Evolutionary conservation across 2,329 filamentous ascomycete genomes (phyloP).

Genomic region (Hirsutella rhossiliensis): DNA sequence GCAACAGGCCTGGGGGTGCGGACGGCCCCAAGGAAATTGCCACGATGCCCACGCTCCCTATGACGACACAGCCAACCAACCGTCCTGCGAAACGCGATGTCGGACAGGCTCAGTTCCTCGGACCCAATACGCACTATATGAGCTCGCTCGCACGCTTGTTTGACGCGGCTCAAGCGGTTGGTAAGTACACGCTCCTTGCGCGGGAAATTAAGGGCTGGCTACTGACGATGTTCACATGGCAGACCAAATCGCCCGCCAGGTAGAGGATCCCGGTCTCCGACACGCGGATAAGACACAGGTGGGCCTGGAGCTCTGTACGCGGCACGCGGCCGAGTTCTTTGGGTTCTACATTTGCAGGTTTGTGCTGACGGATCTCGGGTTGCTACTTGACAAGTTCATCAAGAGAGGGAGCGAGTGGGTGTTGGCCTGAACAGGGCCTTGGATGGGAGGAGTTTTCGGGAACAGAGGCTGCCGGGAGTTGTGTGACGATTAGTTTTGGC

Average conservation of each 20-base stretch:
- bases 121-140: constrained; percentile 88
- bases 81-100: constrained; percentile 63
- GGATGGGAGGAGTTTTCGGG: background rate
- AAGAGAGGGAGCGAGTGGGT: constrained; percentile 97
- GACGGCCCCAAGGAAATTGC: constrained; percentile 24
- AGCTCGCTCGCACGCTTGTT: constrained; percentile 78
- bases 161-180: constrained; percentile 83
- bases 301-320: constrained; percentile 81
- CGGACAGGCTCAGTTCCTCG: constrained; percentile 56
- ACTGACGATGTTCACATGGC: background rate
- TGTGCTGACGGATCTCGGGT: constrained; percentile 69
- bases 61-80: constrained; percentile 54
- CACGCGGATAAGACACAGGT: constrained; percentile 92
- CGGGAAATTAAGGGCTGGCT: background rate
- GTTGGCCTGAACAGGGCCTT: constrained; percentile 2
- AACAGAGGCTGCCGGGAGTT: too few species aligned
- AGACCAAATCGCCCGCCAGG: constrained; percentile 95
- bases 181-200: constrained; percentile 43
- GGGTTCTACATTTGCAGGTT: constrained; percentile 95
- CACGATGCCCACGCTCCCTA: constrained; percentile 61
- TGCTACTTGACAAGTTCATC: constrained; percentile 91
- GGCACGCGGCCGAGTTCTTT: constrained; percentile 95
- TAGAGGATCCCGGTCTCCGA: constrained; percentile 85
- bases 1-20: constrained; percentile 10
- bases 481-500: background rate